Percentiles rank a stretch among this genome's conserved stretches.
phyloP scores from a whole-genome alignment of 2,329 filamentous ascomycete genomes.

The Diplodia scrobiculata region DNA sequence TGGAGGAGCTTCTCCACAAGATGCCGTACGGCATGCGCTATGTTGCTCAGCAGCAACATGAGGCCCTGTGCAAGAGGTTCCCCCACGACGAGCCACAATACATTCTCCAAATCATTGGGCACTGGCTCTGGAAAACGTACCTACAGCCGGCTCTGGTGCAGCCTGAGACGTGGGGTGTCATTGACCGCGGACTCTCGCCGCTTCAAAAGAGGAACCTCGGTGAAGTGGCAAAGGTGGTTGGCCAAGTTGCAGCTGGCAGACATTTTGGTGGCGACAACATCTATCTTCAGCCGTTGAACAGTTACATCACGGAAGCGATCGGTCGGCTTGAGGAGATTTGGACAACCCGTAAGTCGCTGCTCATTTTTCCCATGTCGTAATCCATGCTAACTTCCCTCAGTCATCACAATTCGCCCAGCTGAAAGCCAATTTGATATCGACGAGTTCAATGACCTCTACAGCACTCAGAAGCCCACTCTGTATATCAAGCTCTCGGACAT shows the following conservation, averaged over 20 bases:
- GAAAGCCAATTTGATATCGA: slow-evolving; percentile 97
- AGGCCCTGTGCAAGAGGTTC: slow-evolving; percentile 75
- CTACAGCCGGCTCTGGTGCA: slow-evolving; percentile 85
- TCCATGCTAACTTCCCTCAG: slow-evolving; percentile 46
- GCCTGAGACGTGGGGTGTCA: slow-evolving; percentile 88
- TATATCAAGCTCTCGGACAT: slow-evolving; percentile 99
- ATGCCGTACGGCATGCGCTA: slow-evolving; percentile 95
- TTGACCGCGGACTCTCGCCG: slow-evolving; percentile 84
- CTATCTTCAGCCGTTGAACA: slow-evolving; percentile 92
- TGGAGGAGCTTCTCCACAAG: slow-evolving; percentile 80
- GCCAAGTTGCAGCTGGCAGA: slow-evolving; percentile 84
- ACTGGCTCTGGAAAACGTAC: slow-evolving; percentile 95
- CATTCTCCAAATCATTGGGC: slow-evolving; percentile 78
- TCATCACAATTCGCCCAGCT: slow-evolving; percentile 82
- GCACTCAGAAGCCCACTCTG: slow-evolving; percentile 93
- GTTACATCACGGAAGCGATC: slow-evolving; percentile 82
- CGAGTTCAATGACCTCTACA: slow-evolving; percentile 97
- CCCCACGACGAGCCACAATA: slow-evolving; percentile 74
- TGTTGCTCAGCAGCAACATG: slow-evolving; percentile 81
- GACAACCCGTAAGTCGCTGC: slow-evolving; percentile 57
- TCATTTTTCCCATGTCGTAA: background rate
- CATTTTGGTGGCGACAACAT: slow-evolving; percentile 93
- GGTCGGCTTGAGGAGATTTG: slow-evolving; percentile 76
- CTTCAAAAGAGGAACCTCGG: slow-evolving; percentile 89
- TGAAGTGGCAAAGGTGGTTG: slow-evolving; percentile 87